Conservation (phyloP, 1,139 yeast genomes). For the Diutina pseudorugosa region DNA sequence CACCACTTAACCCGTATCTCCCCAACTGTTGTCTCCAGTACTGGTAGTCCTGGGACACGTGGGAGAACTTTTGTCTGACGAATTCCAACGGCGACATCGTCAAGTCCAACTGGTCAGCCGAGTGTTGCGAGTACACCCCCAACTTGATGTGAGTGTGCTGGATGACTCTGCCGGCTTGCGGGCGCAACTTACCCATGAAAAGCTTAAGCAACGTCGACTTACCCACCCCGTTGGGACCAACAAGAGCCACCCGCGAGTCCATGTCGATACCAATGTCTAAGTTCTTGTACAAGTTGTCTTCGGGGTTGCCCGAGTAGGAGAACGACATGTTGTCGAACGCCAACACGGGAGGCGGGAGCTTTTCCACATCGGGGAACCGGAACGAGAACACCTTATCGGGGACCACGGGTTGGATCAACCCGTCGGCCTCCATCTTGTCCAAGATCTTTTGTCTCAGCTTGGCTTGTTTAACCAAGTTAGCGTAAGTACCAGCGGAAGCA, state of each 20-base stretch:
- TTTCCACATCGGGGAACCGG: slow-evolving; percentile 91
- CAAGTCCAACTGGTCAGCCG: slow-evolving; percentile 94
- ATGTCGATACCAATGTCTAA: slow-evolving; percentile 97
- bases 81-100: slow-evolving; percentile 92
- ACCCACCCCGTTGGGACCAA: slow-evolving; percentile 99
- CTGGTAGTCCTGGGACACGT: slow-evolving; percentile 92
- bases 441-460: slow-evolving; percentile 98
- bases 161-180: slow-evolving; percentile 90
- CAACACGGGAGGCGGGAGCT: slow-evolving; percentile 97
- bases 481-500: slow-evolving; percentile 99
- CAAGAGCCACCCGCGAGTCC: slow-evolving; percentile 97
- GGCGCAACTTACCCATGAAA: slow-evolving; percentile 88
- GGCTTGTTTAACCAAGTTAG: slow-evolving; percentile 96
- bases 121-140: slow-evolving; percentile 98
- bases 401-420: slow-evolving; percentile 85
- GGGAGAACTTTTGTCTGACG: slow-evolving; percentile 85
- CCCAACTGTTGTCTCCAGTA: slow-evolving; percentile 99
- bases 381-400: slow-evolving; percentile 89
- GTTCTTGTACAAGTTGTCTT: slow-evolving; percentile 80
- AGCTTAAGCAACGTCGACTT: slow-evolving; percentile 90
- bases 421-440: slow-evolving; percentile 99
- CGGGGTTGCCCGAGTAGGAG: slow-evolving; percentile 78
- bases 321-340: slow-evolving; percentile 93
- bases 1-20: slow-evolving; percentile 97
- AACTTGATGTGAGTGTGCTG: slow-evolving; percentile 95